A percentile compares a stretch with the other conserved stretches of the same genome.
Evolutionary conservation across 1,284 basidiomycete genomes (phyloP).

Genomic region (Albatrellus sp.): DNA sequence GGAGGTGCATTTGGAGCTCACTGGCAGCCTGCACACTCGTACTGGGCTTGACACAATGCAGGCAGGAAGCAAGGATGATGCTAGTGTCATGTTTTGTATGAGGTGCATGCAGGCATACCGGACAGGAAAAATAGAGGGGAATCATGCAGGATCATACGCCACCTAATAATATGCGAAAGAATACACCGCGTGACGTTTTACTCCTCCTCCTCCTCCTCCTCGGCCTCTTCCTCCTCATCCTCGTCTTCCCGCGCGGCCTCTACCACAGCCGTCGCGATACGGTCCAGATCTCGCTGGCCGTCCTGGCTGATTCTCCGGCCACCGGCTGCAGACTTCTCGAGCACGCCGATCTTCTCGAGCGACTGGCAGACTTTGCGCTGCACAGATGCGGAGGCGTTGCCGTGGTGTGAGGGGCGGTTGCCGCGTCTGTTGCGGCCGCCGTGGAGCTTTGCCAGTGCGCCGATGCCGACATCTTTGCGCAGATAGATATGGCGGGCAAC

Average conservation of each 20-base stretch:
- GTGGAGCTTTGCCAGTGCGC: constrained; percentile 93
- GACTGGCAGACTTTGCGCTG: constrained; percentile 92
- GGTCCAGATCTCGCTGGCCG: constrained; percentile 95
- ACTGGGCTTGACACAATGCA: no score
- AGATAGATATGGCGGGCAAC: constrained; percentile 99
- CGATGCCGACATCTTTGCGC: constrained; percentile 96
- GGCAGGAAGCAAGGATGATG: neutral
- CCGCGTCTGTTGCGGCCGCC: constrained; percentile 93
- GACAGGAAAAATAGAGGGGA: neutral
- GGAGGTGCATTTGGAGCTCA: no score
- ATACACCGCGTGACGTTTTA: no score
- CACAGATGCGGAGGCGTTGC: constrained; percentile 75
- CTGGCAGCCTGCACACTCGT: no score
- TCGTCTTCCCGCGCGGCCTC: constrained; percentile 80
- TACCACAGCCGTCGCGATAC: constrained; percentile 94
- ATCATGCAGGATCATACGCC: constrained; percentile 3
- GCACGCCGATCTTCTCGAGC: constrained; percentile 96
- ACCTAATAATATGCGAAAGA: constrained; percentile 1
- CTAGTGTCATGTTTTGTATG: constrained; percentile 4
- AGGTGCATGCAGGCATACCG: constrained; percentile 5
- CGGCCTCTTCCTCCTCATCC: constrained; percentile 82
- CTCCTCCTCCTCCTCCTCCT: constrained; percentile 50
- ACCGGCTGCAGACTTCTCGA: constrained; percentile 90
- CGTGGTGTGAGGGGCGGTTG: constrained; percentile 92
- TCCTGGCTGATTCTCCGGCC: constrained; percentile 96